Evolutionary conservation across 1,139 yeast species (phyloP).

Genomic region (Pichia cactophila): DNA sequence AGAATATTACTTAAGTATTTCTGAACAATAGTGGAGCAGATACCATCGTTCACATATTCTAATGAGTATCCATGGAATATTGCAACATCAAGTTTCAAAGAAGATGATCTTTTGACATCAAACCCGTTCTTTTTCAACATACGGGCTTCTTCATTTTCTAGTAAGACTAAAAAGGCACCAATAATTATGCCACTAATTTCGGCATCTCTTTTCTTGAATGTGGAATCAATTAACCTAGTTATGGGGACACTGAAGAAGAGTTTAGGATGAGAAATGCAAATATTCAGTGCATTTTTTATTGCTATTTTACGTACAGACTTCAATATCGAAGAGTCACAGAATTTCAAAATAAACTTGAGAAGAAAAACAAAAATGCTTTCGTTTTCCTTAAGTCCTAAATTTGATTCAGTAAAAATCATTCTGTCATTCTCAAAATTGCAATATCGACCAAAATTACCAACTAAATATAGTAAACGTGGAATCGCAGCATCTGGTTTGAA

Average conservation of each 20-base stretch:
- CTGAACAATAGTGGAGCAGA: constrained; percentile 66
- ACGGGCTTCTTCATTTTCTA: constrained; percentile 44
- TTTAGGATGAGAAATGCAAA: constrained; percentile 56
- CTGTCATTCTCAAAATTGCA: constrained; percentile 49
- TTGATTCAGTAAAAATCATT: constrained; percentile 33
- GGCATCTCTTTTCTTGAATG: constrained; percentile 31
- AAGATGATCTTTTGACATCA: constrained; percentile 29
- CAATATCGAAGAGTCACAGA: constrained; percentile 34
- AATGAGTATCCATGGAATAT: constrained; percentile 47
- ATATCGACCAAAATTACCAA: constrained; percentile 65
- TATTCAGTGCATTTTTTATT: constrained; percentile 44
- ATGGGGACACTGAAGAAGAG: constrained; percentile 52
- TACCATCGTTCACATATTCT: constrained; percentile 51
- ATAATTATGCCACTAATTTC: constrained; percentile 44
- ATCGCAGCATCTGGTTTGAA: constrained; percentile 37
- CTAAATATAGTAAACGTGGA: constrained; percentile 49
- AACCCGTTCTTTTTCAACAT: constrained; percentile 34
- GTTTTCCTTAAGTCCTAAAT: constrained; percentile 38
- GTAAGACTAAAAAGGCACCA: constrained; percentile 48
- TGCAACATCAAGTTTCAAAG: constrained; percentile 35
- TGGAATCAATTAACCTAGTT: constrained; percentile 45
- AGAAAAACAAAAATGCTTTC: constrained; percentile 52
- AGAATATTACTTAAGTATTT: constrained; percentile 47
- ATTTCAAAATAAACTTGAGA: constrained; percentile 47
- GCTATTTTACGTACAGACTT: constrained; percentile 40